A percentile compares a stretch with the other conserved stretches of the same genome.
Evolutionary conservation across 805 yeast species (phyloP).

Genomic region (Starmerella powellii): DNA sequence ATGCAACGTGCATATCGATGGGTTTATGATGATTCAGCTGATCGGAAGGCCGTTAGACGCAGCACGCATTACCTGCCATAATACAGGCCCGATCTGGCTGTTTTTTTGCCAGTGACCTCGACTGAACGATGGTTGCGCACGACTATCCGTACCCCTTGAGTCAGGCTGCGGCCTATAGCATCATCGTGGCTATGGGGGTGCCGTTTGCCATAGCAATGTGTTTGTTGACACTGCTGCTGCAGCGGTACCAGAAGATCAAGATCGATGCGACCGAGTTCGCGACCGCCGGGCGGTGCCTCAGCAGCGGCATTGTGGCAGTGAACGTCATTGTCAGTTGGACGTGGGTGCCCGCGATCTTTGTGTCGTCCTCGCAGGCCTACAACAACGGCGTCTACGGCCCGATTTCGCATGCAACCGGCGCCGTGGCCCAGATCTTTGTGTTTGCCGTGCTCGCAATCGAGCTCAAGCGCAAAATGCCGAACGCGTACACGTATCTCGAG

Average conservation of each 20-base stretch:
- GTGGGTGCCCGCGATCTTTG: conserved; percentile 66
- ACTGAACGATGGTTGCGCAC: too few relatives aligned
- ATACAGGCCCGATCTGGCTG: too few relatives aligned
- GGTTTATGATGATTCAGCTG: too few relatives aligned
- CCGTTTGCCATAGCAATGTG: conserved; percentile 59
- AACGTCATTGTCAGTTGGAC: conserved; percentile 94
- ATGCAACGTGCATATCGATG: too few relatives aligned
- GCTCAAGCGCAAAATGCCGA: conserved; percentile 79
- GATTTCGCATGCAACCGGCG: conserved; percentile 80
- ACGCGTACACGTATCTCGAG: conserved; percentile 82
- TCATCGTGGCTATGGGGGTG: conserved; percentile 70
- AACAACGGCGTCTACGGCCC: conserved; percentile 68
- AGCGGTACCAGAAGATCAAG: conserved; percentile 70
- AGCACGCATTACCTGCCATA: too few relatives aligned
- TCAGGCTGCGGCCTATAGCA: conserved; percentile 78
- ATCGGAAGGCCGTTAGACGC: too few relatives aligned
- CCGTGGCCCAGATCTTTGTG: conserved; percentile 71
- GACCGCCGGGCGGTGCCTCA: conserved; percentile 82
- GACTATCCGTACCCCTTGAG: conserved; percentile 34
- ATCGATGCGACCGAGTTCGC: conserved; percentile 87
- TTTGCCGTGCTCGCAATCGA: conserved; percentile 81
- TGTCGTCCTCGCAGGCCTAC: conserved; percentile 67
- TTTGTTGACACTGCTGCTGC: conserved; percentile 51
- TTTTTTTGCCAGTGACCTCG: too few relatives aligned
- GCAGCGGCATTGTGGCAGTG: conserved; percentile 70